Base-by-base conservation (phyloP, 352 stramenopile genomes). In the Peronospora farinosa region DNA sequence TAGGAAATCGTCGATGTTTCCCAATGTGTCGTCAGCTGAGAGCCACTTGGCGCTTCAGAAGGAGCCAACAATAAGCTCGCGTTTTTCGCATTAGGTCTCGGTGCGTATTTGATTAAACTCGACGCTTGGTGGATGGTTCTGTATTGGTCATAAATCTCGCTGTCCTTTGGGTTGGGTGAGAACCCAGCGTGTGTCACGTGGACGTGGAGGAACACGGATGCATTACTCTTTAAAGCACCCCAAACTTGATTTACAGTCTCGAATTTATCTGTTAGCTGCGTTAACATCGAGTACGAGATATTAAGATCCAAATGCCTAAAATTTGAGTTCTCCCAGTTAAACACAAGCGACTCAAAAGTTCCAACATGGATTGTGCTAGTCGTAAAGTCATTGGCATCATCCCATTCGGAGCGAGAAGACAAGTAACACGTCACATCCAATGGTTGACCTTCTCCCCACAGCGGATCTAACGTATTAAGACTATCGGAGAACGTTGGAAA, bases 161-260 rank as follows among this genome's bases (percentile, higher is more conserved):
- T 32, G 9, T 72, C 57, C 5, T 17, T 47, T 7, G 76, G 72
- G 39, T 87, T 53, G 4, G 74, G 52, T 3, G 73, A 81, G 25
- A 70, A 70, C 1, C 69, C 72, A 10, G 58, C 19, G 42, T 83
- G 69, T 15, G 77, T 86, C 49, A 88, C 72, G 46, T 90, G 79
- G 6, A 87, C 74, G 33, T 90, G 79, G 23, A 90, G 60, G 40
- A 68, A 90, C 8, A 90, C 67, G 1, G 74, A 84, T 16, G 57
- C 50, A 28, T 90, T 90, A 40, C 49, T 38, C 8, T 69, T 68
- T 11, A 88, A 32, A 9, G 62, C 52, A 2, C 47, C 48, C 78
- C 74, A 86, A 0, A 84, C 35, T 10, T 67, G 39, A 7, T 31
- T 37, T 0, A 15, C 53, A 15, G 40, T 40, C 4, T n/a, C 46